These are phyloP conservation scores for Rhodofomes roseus DNA, from an alignment of 1,284 basidiomycete genomes.

Conservation along the genomic window DNA sequence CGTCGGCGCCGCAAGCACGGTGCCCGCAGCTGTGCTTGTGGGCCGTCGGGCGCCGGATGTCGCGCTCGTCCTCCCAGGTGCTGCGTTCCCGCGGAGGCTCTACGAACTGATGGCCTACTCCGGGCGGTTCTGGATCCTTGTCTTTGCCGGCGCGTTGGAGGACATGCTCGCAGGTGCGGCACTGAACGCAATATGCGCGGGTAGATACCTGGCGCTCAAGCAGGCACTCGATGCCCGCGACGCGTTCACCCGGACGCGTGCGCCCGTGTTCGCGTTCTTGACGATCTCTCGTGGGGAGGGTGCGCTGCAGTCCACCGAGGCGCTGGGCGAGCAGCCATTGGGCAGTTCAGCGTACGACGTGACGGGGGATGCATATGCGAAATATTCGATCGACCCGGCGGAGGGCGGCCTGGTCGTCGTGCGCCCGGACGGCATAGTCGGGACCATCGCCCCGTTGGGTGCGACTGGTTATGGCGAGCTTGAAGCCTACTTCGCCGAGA, in stretches of 20 bases:
- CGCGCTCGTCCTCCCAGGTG: not conserved
- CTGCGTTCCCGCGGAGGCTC: not conserved
- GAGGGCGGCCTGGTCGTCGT: slow-evolving; percentile 38
- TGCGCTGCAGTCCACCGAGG: slow-evolving; percentile 11
- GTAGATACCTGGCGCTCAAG: slow-evolving; percentile 8
- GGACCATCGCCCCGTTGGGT: slow-evolving; percentile 17
- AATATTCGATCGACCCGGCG: slow-evolving; percentile 33
- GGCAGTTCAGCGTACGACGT: slow-evolving; percentile 19
- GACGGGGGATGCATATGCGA: slow-evolving; percentile 29
- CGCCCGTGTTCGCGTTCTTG: slow-evolving; percentile 15
- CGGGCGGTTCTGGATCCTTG: slow-evolving; percentile 18
- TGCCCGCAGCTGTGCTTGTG: not conserved
- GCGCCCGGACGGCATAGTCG: slow-evolving; percentile 43
- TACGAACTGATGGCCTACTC: slow-evolving; percentile 12
- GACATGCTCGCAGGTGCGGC: not conserved
- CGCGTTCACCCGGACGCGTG: slow-evolving; percentile 3
- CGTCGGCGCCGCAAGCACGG: not conserved
- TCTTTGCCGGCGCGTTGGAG: slow-evolving; percentile 17
- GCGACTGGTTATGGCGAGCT: slow-evolving; percentile 2
- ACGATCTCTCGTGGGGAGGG: slow-evolving; percentile 10
- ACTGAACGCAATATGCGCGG: not conserved
- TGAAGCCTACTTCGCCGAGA: not conserved
- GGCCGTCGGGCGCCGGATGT: slow-evolving; percentile 6
- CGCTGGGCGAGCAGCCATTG: slow-evolving; percentile 2
- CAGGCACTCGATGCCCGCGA: not conserved